phyloP scores from a whole-genome alignment of 345 rosid genomes.

The Citrus medica region DNA sequence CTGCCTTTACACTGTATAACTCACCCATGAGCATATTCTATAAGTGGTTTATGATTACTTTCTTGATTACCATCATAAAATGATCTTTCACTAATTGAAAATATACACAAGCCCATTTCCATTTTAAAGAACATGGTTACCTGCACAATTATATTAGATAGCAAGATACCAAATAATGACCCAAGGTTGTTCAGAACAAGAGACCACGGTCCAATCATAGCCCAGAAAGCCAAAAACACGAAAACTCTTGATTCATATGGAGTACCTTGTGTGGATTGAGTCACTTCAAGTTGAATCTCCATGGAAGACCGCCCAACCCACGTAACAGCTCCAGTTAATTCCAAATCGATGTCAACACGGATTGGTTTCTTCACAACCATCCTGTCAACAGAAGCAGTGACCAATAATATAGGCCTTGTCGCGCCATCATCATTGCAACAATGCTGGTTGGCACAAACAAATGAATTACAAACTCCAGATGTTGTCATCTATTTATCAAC shows the following conservation, averaged over 20 bases:
- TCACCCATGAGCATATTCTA: not conserved
- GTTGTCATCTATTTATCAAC: not conserved
- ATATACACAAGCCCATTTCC: not conserved
- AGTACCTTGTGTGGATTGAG: constrained; percentile 56
- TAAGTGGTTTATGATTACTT: not conserved
- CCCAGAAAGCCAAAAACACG: not conserved
- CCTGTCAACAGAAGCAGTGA: constrained; percentile 91
- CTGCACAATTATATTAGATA: not conserved
- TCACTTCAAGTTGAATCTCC: constrained; percentile 84
- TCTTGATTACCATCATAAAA: not conserved
- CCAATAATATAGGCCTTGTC: constrained; percentile 63
- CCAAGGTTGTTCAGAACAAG: not conserved
- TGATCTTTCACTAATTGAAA: not conserved
- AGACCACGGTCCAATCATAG: not conserved
- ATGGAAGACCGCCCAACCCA: constrained; percentile 92
- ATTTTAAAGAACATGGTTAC: not conserved
- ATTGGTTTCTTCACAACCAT: constrained; percentile 69
- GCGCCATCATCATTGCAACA: constrained; percentile 52
- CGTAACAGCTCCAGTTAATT: constrained; percentile 69
- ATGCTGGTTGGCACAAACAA: constrained; percentile 44
- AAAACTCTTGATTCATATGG: not conserved
- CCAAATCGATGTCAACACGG: constrained; percentile 48
- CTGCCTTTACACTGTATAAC: not conserved
- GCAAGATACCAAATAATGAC: not conserved
- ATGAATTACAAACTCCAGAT: not conserved